Conservation (phyloP, 2,329 filamentous ascomycete genomes). For the Clarireedia monteithiana region DNA sequence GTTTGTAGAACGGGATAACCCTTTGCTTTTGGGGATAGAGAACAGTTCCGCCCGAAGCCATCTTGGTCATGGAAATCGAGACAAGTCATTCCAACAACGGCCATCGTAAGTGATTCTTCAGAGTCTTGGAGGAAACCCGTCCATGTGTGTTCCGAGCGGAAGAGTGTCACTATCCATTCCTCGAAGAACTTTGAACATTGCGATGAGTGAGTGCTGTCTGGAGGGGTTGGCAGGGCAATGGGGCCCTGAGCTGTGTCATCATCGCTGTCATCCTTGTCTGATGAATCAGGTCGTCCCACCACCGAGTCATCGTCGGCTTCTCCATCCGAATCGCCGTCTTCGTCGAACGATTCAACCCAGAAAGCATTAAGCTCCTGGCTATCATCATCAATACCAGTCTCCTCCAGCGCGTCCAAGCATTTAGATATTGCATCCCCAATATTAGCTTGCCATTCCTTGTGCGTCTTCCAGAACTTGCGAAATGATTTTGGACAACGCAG, state of each 20-base stretch:
- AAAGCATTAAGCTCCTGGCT: slow-evolving; percentile 11
- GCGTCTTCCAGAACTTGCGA: slow-evolving; percentile 9
- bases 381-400: slow-evolving; percentile 11
- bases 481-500: slow-evolving; percentile 8
- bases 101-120: slow-evolving; percentile 12
- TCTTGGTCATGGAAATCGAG: slow-evolving; percentile 9
- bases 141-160: slow-evolving; percentile 5
- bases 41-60: slow-evolving; percentile 6
- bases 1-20: background rate
- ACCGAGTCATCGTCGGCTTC: slow-evolving; percentile 3
- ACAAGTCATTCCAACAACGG: slow-evolving; percentile 6
- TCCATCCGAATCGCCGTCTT: slow-evolving; percentile 9
- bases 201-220: background rate
- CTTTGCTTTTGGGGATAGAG: background rate
- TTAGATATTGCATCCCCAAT: slow-evolving; percentile 12
- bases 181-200: background rate
- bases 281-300: too few relatives aligned
- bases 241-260: too few relatives aligned
- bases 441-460: slow-evolving; percentile 2
- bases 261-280: background rate
- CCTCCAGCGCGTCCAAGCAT: slow-evolving; percentile 11
- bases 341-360: slow-evolving; percentile 13
- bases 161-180: slow-evolving; percentile 2
- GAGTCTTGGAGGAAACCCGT: slow-evolving; percentile 12
- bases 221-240: background rate